Evolutionary conservation across 202 grass and related monocot species (phyloP).

Genomic region (Saccharum hybrid): DNA sequence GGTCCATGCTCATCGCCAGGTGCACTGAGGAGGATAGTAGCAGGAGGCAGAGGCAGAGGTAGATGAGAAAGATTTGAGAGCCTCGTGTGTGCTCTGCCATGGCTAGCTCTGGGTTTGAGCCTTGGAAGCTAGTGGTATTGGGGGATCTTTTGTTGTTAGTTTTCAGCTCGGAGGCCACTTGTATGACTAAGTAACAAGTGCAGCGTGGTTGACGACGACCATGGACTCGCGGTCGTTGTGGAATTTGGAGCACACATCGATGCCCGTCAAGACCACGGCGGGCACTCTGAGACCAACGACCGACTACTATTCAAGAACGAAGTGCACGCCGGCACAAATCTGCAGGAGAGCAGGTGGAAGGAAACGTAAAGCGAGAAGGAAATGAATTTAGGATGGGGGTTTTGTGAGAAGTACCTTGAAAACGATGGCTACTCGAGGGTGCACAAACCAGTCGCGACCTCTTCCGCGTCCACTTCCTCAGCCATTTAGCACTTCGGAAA

Average conservation of each 20-base stretch:
- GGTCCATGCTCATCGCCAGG: conserved; percentile 17
- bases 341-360: too few species aligned
- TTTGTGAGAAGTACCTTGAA: not conserved
- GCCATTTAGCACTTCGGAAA: not conserved
- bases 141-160: not conserved
- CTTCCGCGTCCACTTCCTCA: not conserved
- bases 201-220: conserved; percentile 10
- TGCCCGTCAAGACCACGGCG: conserved; percentile 2
- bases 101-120: conserved; percentile 26
- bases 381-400: not conserved
- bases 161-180: conserved; percentile 2
- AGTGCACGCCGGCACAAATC: too few species aligned
- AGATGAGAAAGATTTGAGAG: not conserved
- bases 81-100: conserved; percentile 27
- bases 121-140: not conserved
- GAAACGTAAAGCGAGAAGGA: not conserved
- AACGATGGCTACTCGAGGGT: not conserved
- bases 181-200: not conserved
- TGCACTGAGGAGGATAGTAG: not conserved
- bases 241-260: not conserved
- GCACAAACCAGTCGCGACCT: too few species aligned
- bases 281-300: not conserved
- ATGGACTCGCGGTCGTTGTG: not conserved
- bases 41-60: conserved; percentile 25
- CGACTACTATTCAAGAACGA: not conserved